phyloP scores from a whole-genome alignment of 768 basidiomycete species.

The Boletus coccyginus region DNA sequence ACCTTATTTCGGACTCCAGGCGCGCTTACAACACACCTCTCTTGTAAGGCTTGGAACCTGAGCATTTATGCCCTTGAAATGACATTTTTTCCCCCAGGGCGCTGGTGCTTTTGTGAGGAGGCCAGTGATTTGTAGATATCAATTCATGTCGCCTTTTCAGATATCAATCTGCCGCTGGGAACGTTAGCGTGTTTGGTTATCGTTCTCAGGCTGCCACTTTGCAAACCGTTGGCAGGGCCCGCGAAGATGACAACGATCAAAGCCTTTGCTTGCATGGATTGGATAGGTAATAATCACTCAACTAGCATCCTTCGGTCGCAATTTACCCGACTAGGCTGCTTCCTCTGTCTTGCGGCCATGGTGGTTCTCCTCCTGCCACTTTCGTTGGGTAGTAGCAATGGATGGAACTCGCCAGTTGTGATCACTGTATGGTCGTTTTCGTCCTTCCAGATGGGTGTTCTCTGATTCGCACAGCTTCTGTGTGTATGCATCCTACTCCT shows the following conservation, averaged over 20 bases:
- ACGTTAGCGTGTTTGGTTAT: constrained; percentile 5
- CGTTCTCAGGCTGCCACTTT: constrained; percentile 3
- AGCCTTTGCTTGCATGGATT: constrained; percentile 9
- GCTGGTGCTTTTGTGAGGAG: constrained; percentile 18
- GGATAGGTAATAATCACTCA: constrained; percentile 5
- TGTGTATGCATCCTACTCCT: constrained; percentile 10
- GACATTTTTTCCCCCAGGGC: constrained; percentile 7
- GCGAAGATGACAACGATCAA: not conserved
- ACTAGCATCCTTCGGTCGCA: not conserved
- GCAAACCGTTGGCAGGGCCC: not conserved
- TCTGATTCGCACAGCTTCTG: constrained; percentile 1
- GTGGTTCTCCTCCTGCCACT: constrained; percentile 12
- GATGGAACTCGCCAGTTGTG: constrained; percentile 11
- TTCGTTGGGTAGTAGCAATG: constrained; percentile 2
- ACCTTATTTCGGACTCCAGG: constrained; percentile 5
- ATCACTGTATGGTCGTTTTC: constrained; percentile 2
- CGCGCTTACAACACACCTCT: constrained; percentile 7
- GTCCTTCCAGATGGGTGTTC: not conserved
- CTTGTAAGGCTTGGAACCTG: constrained; percentile 5
- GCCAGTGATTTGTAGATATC: not conserved
- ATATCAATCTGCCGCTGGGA: constrained; percentile 15
- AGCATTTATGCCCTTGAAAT: not conserved
- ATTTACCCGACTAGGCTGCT: constrained; percentile 10
- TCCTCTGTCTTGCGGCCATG: constrained; percentile 10
- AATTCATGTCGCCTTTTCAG: constrained; percentile 1